Base-by-base conservation (phyloP, 768 basidiomycete species). In the Trametes cubensis region DNA sequence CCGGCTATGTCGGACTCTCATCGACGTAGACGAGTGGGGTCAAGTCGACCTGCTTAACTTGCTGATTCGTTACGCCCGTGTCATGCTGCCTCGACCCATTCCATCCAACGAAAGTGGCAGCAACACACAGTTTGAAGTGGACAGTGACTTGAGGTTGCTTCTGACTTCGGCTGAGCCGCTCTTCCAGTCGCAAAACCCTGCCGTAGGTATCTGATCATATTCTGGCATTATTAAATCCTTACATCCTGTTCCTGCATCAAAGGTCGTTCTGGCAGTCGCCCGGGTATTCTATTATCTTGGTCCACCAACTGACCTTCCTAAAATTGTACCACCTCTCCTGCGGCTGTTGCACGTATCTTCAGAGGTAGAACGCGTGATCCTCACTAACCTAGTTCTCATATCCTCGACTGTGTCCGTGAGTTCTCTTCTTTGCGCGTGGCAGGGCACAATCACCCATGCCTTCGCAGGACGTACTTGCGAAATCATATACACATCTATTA, bases 11-110 rank as follows among this genome's bases (percentile, higher is more conserved):
- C 81, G 82, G 45, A 78, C 90, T n/a, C 77, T 98, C 2, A 81
- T 94, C 38, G 95, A 99, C 68, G 87, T 89, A 4, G 97, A 99
- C 68, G 96, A 97, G 72, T 99, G 97, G 97, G 95, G 94, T 0
- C 97, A 98, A 73, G 84, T 90, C 6, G 84, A 88, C 48, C 74
- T 94, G 20, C 79, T 96, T 62, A 83, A 88, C 46, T 79, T 98
- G 15, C 80, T 99, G 34, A 75, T 87, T 58, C 79, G 91, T 61
- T 99, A 99, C 71, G 91, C 85, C 3, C 78, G 95, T 53, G 83
- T 82, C 0, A 95, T 96, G 93, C 80, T 97, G 34, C 82, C 85
- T 2, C 79, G 86, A 63, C 88, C 92, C 11, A 74, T 73, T 1
- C 66, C 74, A 20, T 71, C 74, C 10, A 72, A 69, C 4, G 74